Percentiles rank a stretch among this genome's conserved stretches.
Evolutionary conservation across 257 asterid species (phyloP).

Genomic region (Lithospermum erythrorhizon): DNA sequence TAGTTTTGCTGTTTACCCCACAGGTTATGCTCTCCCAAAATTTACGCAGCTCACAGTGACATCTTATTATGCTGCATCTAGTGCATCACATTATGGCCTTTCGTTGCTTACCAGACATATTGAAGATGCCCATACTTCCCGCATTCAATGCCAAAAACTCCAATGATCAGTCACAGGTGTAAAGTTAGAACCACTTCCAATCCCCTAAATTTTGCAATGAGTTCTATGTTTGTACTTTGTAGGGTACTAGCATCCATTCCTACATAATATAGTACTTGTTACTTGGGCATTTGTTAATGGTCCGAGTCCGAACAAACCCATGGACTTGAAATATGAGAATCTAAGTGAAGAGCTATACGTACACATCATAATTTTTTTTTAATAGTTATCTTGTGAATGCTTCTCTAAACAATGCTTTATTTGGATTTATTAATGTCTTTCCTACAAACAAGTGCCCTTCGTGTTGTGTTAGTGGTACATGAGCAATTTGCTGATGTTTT

Average conservation of each 20-base stretch:
- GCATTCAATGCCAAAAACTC: conserved; percentile 36
- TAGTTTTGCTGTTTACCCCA: conserved; percentile 1
- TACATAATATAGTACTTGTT: conserved; percentile 1
- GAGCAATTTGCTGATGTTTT: too few species aligned
- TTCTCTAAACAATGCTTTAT: too few species aligned
- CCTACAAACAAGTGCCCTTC: too few species aligned
- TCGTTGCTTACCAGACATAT: conserved; percentile 68
- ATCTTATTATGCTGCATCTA: conserved; percentile 76
- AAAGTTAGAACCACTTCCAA: conserved; percentile 6
- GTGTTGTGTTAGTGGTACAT: too few species aligned
- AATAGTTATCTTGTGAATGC: too few species aligned
- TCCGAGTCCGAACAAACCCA: not conserved
- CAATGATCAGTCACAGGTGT: conserved; percentile 37
- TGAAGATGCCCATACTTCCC: conserved; percentile 42
- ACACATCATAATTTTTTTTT: too few species aligned
- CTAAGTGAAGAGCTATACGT: too few species aligned
- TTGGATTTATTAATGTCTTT: too few species aligned
- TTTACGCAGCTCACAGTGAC: conserved; percentile 69
- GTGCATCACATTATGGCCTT: conserved; percentile 65
- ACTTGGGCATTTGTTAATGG: not conserved
- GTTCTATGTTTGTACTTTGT: not conserved
- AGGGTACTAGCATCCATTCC: conserved; percentile 9
- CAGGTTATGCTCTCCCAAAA: conserved; percentile 75
- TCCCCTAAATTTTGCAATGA: conserved; percentile 19
- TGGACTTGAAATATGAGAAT: not conserved